Conservation (phyloP, 441 rosid genomes). For the Populus hybrid region DNA sequence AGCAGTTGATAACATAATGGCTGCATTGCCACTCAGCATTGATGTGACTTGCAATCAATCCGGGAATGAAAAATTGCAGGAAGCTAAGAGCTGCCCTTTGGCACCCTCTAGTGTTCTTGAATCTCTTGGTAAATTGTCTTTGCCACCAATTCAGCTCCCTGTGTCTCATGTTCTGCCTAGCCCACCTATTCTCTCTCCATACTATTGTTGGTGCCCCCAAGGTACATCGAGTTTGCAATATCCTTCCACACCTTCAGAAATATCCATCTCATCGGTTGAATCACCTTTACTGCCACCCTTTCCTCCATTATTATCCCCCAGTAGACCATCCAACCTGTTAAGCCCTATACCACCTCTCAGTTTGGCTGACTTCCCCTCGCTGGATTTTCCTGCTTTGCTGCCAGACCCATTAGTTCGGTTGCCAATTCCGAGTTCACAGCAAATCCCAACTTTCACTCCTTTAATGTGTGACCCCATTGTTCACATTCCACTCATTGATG, state of each 20-base stretch:
- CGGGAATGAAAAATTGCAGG: constrained; percentile 33
- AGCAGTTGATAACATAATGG: constrained; percentile 36
- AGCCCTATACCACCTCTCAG: constrained; percentile 46
- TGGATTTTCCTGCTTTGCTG: constrained; percentile 59
- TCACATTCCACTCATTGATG: constrained; percentile 80
- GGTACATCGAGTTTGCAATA: constrained; percentile 45
- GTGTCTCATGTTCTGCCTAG: constrained; percentile 32
- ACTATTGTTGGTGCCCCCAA: constrained; percentile 89
- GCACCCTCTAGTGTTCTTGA: constrained; percentile 35
- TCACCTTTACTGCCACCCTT: constrained; percentile 60
- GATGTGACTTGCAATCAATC: constrained; percentile 29
- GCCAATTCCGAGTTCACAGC: constrained; percentile 60
- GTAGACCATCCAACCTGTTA: constrained; percentile 43
- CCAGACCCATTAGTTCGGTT: constrained; percentile 61
- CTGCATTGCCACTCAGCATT: constrained; percentile 26
- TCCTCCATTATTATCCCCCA: constrained; percentile 53
- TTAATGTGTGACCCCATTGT: constrained; percentile 90
- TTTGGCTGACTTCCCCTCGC: constrained; percentile 59
- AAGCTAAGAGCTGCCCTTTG: constrained; percentile 26
- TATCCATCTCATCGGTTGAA: constrained; percentile 42
- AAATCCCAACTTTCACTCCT: constrained; percentile 74
- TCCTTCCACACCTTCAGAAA: constrained; percentile 35
- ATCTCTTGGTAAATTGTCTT: constrained; percentile 41
- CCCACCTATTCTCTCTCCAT: constrained; percentile 63
- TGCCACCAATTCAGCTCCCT: constrained; percentile 32